phyloP scores from a whole-genome alignment of 495 filamentous ascomycete genomes.

The Podospora didyma region DNA sequence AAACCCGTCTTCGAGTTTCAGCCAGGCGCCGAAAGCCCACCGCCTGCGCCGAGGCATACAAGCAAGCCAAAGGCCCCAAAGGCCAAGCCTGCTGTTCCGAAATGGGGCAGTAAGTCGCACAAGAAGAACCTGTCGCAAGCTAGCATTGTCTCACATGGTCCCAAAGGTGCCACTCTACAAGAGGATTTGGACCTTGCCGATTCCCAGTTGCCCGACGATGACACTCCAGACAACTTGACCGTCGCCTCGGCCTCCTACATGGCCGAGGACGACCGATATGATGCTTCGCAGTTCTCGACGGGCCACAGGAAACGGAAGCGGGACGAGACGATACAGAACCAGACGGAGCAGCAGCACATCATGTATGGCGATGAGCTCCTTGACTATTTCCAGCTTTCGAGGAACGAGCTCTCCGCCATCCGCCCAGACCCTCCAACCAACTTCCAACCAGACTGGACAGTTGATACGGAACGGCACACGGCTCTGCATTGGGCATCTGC shows the following conservation, averaged over 20 bases:
- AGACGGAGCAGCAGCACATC: conserved; percentile 76
- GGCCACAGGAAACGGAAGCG: conserved; percentile 78
- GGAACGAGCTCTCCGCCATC: conserved; percentile 60
- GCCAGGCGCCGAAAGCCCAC: conserved; percentile 80
- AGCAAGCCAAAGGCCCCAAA: conserved; percentile 67
- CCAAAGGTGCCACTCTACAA: conserved; percentile 24
- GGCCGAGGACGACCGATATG: conserved; percentile 71
- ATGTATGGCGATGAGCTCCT: conserved; percentile 86
- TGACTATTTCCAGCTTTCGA: conserved; percentile 88
- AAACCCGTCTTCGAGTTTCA: conserved; percentile 85
- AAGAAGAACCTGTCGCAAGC: conserved; percentile 12
- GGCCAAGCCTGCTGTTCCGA: conserved; percentile 50
- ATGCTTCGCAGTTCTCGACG: conserved; percentile 60
- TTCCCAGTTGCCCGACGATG: conserved; percentile 68
- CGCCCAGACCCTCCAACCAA: conserved; percentile 75
- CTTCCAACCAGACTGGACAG: conserved; percentile 81
- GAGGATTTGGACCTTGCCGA: conserved; percentile 48
- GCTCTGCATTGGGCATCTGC: conserved; percentile 94
- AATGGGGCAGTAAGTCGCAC: conserved; percentile 43
- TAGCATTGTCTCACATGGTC: conserved; percentile 16
- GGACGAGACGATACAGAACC: conserved; percentile 60
- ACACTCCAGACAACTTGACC: conserved; percentile 75
- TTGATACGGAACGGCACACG: conserved; percentile 84
- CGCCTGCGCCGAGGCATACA: conserved; percentile 91
- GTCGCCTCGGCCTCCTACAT: conserved; percentile 77